These are phyloP conservation scores for Logfia minima DNA, from an alignment of 129 eudicot genomes.

Conservation along the genomic window DNA sequence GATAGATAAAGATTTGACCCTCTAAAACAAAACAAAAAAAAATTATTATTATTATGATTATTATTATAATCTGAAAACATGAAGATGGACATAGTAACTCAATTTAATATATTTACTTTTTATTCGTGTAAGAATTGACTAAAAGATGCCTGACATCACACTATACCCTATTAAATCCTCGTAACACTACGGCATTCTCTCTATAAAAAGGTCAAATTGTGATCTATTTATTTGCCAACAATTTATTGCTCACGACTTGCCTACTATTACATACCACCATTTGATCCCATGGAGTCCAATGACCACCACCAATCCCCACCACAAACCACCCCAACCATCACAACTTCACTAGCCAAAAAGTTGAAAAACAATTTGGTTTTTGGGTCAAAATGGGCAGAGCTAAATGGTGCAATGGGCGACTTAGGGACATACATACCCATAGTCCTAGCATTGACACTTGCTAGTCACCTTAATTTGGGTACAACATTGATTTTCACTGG, in stretches of 20 bases:
- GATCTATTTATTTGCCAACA: not conserved
- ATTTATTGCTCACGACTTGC: not conserved
- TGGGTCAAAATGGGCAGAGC: slow-evolving; percentile 72
- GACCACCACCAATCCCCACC: slow-evolving; percentile 35
- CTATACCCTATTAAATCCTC: slow-evolving; percentile 9
- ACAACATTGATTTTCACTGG: slow-evolving; percentile 86
- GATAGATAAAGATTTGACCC: too few relatives aligned
- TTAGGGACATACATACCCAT: slow-evolving; percentile 91
- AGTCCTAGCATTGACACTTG: slow-evolving; percentile 69
- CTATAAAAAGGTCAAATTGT: not conserved
- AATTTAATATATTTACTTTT: too few relatives aligned
- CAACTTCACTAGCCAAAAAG: slow-evolving; percentile 30
- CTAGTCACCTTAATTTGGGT: slow-evolving; percentile 74
- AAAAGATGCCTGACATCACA: slow-evolving; percentile 28
- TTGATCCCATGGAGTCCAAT: slow-evolving; percentile 37
- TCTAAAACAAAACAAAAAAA: too few relatives aligned
- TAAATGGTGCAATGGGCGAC: slow-evolving; percentile 95
- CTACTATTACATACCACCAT: not conserved
- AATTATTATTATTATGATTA: too few relatives aligned
- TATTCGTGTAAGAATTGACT: slow-evolving; percentile 4
- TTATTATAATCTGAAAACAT: too few relatives aligned
- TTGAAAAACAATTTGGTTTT: slow-evolving; percentile 53
- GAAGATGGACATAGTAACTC: too few relatives aligned
- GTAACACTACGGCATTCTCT: not conserved
- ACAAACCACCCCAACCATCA: slow-evolving; percentile 14